Percentiles rank a stretch among this genome's conserved stretches.
Conservation (phyloP, 305 asterid species). For the Fraxinus xanthoxyloides region DNA sequence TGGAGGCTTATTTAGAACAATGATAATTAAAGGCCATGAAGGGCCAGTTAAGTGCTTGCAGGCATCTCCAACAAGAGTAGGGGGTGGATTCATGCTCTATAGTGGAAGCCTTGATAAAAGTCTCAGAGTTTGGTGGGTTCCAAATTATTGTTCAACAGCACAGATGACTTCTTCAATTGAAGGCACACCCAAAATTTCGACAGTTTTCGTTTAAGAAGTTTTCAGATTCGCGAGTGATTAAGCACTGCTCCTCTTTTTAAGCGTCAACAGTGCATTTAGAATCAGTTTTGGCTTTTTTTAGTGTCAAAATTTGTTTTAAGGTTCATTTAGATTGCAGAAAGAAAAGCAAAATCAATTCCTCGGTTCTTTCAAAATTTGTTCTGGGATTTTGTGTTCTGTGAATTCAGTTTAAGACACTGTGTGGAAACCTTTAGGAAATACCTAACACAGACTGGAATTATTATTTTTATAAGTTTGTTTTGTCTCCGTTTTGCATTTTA, state of each 20-base stretch:
- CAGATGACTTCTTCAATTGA: neutral
- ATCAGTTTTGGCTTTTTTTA: slow-evolving; percentile 10
- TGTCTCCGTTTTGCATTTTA: neutral
- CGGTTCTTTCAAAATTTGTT: neutral
- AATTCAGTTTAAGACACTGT: slow-evolving; percentile 1
- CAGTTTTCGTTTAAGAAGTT: neutral
- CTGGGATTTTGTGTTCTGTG: slow-evolving; percentile 8
- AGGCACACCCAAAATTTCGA: neutral
- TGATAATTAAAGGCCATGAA: slow-evolving; percentile 70
- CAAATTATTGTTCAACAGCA: slow-evolving; percentile 22
- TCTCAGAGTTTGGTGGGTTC: slow-evolving; percentile 95
- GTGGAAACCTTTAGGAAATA: neutral
- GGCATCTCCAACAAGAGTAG: slow-evolving; percentile 55
- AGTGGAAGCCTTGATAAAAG: slow-evolving; percentile 88
- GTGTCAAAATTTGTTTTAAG: neutral
- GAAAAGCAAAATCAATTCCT: neutral
- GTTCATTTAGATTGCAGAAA: neutral
- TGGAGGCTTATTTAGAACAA: slow-evolving; percentile 46
- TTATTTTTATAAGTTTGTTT: neutral
- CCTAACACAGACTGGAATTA: neutral
- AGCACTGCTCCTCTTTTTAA: neutral
- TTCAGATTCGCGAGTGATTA: neutral
- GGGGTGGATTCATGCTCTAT: slow-evolving; percentile 82
- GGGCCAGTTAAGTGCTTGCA: slow-evolving; percentile 89
- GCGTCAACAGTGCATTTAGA: neutral